Evolutionary conservation across 148 eudicot genomes (phyloP).

Genomic region (Amaranthus hypochondriacus): DNA sequence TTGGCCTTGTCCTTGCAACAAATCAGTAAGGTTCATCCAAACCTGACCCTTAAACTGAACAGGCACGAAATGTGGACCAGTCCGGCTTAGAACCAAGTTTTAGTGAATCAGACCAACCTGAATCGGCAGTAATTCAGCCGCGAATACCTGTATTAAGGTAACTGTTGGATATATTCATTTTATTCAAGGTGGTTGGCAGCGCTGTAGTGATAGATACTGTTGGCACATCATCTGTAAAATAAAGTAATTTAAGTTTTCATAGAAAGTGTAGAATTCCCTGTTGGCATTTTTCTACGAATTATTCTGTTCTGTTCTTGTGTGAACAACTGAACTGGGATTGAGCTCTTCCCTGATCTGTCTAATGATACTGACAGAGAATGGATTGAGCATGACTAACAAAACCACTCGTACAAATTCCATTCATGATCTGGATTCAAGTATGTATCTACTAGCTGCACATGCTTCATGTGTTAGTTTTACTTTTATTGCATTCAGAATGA

Average conservation of each 20-base stretch:
- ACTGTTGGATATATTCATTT: neutral
- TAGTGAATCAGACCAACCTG: too few relatives aligned
- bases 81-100: too few relatives aligned
- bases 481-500: slow-evolving; percentile 1
- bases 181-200: neutral
- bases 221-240: too few relatives aligned
- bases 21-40: too few relatives aligned
- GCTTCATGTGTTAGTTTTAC: neutral
- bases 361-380: slow-evolving; percentile 18
- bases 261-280: neutral
- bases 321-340: neutral
- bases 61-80: too few relatives aligned
- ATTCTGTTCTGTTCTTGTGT: slow-evolving; percentile 7
- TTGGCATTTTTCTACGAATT: neutral
- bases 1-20: too few relatives aligned
- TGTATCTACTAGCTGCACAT: slow-evolving; percentile 1
- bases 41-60: too few relatives aligned
- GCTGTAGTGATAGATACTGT: neutral
- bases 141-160: too few relatives aligned
- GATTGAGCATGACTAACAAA: slow-evolving; percentile 18
- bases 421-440: slow-evolving; percentile 23
- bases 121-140: too few relatives aligned
- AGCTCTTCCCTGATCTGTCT: slow-evolving; percentile 11
- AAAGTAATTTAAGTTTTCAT: neutral
- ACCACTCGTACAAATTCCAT: slow-evolving; percentile 12